phyloP scores from a whole-genome alignment of 768 basidiomycete species.

The Russula olivacea region DNA sequence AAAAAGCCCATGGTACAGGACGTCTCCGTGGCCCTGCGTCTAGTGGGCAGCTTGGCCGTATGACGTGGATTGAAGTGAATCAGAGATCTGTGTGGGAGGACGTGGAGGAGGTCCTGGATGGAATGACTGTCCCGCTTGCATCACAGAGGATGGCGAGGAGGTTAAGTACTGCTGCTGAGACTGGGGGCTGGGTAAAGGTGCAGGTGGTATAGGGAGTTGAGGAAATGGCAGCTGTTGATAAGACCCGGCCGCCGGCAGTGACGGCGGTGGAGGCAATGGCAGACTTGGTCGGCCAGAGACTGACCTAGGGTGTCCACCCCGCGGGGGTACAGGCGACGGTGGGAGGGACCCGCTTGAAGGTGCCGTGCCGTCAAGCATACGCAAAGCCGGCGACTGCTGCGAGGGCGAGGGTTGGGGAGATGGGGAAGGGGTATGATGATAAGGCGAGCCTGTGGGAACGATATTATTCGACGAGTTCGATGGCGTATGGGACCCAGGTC shows the following conservation, averaged over 20 bases:
- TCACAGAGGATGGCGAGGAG: slow-evolving; percentile 27
- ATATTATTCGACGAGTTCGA: slow-evolving; percentile 3
- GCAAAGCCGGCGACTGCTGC: slow-evolving; percentile 11
- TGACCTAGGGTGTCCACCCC: slow-evolving; percentile 19
- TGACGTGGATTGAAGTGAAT: slow-evolving; percentile 12
- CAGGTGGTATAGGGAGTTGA: slow-evolving; percentile 18
- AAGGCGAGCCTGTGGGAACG: slow-evolving; percentile 10
- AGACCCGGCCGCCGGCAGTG: slow-evolving; percentile 32
- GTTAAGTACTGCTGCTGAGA: slow-evolving; percentile 23
- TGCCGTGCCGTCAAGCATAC: slow-evolving; percentile 4
- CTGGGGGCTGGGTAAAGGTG: slow-evolving; percentile 17
- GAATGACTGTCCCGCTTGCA: slow-evolving; percentile 26
- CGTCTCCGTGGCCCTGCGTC: not conserved
- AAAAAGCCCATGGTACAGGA: not conserved
- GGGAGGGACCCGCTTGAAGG: slow-evolving; percentile 25
- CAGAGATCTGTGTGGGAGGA: slow-evolving; percentile 26
- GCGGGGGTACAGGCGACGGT: slow-evolving; percentile 14
- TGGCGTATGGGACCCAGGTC: slow-evolving; percentile 19
- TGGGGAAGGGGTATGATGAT: slow-evolving; percentile 16
- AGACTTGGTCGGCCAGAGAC: slow-evolving; percentile 44
- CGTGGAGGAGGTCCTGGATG: slow-evolving; percentile 31
- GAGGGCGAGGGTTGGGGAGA: slow-evolving; percentile 21
- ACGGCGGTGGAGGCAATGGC: slow-evolving; percentile 38
- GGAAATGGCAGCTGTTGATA: slow-evolving; percentile 31
- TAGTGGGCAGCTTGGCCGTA: slow-evolving; percentile 25